Conservation (phyloP, 768 basidiomycete genomes). For the Zangia roseola region DNA sequence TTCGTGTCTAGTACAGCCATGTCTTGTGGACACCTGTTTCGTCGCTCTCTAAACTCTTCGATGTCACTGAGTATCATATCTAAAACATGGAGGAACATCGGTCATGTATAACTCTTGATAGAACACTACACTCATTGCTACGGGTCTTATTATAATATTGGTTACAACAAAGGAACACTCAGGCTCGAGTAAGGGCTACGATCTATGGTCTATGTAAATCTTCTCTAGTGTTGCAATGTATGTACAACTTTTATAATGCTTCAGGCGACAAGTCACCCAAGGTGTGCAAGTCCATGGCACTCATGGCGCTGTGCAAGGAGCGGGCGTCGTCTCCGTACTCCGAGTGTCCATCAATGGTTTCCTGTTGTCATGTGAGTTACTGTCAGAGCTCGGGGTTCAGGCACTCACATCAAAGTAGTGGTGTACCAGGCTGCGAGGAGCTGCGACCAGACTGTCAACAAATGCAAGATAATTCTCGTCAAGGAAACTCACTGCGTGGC, state of each 20-base stretch:
- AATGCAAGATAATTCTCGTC: neutral
- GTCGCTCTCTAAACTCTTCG: slow-evolving; percentile 15
- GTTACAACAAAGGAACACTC: neutral
- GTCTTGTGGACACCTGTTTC: slow-evolving; percentile 4
- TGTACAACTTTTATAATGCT: slow-evolving; percentile 46
- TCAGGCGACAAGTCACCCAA: slow-evolving; percentile 72
- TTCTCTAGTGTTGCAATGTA: neutral
- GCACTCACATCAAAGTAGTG: slow-evolving; percentile 91
- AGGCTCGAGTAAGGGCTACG: neutral
- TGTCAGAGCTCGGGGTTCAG: neutral
- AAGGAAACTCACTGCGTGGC: slow-evolving; percentile 71
- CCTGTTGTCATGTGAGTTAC: slow-evolving; percentile 40
- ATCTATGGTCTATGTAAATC: slow-evolving; percentile 1
- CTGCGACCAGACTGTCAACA: slow-evolving; percentile 38
- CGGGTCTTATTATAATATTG: slow-evolving; percentile 27
- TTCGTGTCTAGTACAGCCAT: slow-evolving; percentile 1
- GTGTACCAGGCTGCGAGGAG: slow-evolving; percentile 80
- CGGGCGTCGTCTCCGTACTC: slow-evolving; percentile 72
- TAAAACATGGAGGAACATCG: slow-evolving; percentile 36
- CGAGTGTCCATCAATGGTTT: slow-evolving; percentile 69
- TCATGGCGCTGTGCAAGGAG: slow-evolving; percentile 61
- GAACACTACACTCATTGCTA: slow-evolving; percentile 39
- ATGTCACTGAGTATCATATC: slow-evolving; percentile 24
- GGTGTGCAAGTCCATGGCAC: slow-evolving; percentile 52
- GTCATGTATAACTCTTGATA: slow-evolving; percentile 35